phyloP scores from a whole-genome alignment of 83 land plant genomes.

The Thuja plicata region DNA sequence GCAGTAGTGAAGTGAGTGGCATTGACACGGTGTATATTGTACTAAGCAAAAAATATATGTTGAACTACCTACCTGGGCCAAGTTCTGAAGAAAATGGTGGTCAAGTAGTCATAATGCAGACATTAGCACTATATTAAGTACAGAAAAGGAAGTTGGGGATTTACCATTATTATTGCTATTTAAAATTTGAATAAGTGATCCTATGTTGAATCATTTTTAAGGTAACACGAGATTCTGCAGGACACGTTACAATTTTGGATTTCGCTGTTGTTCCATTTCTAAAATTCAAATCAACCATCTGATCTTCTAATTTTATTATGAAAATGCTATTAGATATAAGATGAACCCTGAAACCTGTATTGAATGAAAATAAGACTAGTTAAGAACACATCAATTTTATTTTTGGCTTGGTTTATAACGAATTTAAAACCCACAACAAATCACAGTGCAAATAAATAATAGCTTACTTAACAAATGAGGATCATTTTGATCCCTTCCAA shows the following conservation, averaged over 20 bases:
- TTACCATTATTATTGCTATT: neutral
- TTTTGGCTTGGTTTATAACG: neutral
- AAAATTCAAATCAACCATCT: neutral
- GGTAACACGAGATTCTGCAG: neutral
- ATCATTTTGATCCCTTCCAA: constrained; percentile 15
- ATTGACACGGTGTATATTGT: neutral
- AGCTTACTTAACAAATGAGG: constrained; percentile 16
- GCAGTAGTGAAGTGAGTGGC: neutral
- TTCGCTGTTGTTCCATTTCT: neutral
- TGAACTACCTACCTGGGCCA: neutral
- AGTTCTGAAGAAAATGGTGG: neutral
- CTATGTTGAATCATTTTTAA: neutral
- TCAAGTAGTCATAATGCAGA: neutral
- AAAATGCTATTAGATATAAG: neutral
- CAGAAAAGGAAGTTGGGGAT: neutral
- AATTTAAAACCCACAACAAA: neutral
- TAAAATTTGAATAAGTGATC: neutral
- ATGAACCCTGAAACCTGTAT: neutral
- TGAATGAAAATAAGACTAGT: neutral
- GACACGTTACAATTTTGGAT: neutral
- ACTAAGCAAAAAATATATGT: neutral
- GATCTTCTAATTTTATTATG: neutral
- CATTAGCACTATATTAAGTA: neutral
- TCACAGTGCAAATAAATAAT: constrained; percentile 10
- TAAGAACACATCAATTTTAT: neutral